Evolutionary conservation across 495 filamentous ascomycete genomes (phyloP).

Genomic region (Talaromyces ruber): DNA sequence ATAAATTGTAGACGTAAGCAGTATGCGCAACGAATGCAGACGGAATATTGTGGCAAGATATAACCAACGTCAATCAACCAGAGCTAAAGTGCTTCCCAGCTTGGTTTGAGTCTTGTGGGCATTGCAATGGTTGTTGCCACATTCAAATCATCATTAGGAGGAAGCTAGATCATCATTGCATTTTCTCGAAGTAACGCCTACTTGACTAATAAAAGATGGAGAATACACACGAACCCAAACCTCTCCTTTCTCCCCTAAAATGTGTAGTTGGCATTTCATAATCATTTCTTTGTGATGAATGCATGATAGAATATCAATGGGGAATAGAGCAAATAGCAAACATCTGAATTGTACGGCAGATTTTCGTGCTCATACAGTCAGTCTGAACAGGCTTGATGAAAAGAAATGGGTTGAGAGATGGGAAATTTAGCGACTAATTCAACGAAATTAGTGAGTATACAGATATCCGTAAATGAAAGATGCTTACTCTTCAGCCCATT

Average conservation of each 20-base stretch:
- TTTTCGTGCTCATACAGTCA: not conserved
- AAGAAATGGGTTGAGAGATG: not conserved
- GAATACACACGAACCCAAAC: not conserved
- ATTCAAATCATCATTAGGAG: not conserved
- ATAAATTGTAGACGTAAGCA: not conserved
- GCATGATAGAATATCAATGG: not conserved
- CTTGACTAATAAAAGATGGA: not conserved
- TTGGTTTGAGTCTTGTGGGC: too few species aligned
- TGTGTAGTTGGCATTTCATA: not conserved
- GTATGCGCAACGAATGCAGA: not conserved
- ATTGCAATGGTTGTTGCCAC: not conserved
- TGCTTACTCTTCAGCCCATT: slow-evolving; percentile 63
- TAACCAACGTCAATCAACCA: too few species aligned
- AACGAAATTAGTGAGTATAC: not conserved
- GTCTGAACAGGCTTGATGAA: slow-evolving; percentile 6
- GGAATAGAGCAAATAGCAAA: not conserved
- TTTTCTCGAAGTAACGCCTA: not conserved
- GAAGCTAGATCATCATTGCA: not conserved
- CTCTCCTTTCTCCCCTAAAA: not conserved
- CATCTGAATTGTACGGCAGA: not conserved
- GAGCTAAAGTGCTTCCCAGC: too few species aligned
- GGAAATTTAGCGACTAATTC: slow-evolving; percentile 26
- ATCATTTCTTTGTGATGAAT: not conserved
- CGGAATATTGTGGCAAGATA: too few species aligned
- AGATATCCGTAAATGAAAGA: slow-evolving; percentile 7